phyloP scores from a whole-genome alignment of 73 alveolate genomes.

The Stentor roeselii region DNA sequence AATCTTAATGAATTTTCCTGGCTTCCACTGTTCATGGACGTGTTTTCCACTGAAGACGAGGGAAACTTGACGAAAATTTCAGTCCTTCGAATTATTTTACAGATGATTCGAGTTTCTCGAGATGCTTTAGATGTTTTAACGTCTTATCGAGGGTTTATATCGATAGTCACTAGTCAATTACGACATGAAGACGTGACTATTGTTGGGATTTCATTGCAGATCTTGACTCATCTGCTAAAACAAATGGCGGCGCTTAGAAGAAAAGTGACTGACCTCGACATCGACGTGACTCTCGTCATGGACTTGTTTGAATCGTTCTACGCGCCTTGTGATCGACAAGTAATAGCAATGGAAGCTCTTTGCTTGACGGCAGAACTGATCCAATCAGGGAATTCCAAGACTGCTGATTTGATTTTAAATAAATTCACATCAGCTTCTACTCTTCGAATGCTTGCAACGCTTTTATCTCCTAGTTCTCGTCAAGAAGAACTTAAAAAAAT shows the following conservation, averaged over 20 bases:
- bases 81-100: conserved; percentile 71
- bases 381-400: conserved; percentile 47
- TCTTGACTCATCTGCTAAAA: conserved; percentile 49
- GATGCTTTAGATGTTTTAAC: conserved; percentile 61
- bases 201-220: conserved; percentile 50
- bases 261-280: conserved; percentile 42
- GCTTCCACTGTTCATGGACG: conserved; percentile 36
- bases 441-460: conserved; percentile 29
- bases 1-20: conserved; percentile 53
- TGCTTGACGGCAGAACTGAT: conserved; percentile 83
- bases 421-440: conserved; percentile 31
- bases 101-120: conserved; percentile 78
- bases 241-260: conserved; percentile 41
- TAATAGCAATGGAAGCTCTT: conserved; percentile 60
- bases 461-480: conserved; percentile 49
- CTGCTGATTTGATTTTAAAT: conserved; percentile 28
- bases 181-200: conserved; percentile 54
- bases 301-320: conserved; percentile 62
- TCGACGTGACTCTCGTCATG: conserved; percentile 53
- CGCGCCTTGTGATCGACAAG: conserved; percentile 35
- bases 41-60: conserved; percentile 58
- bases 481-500: conserved; percentile 83
- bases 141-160: conserved; percentile 29
- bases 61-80: conserved; percentile 60
- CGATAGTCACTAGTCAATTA: conserved; percentile 34